Base-by-base conservation (phyloP, 2,329 filamentous ascomycete genomes). In the Colletotrichum sp. region DNA sequence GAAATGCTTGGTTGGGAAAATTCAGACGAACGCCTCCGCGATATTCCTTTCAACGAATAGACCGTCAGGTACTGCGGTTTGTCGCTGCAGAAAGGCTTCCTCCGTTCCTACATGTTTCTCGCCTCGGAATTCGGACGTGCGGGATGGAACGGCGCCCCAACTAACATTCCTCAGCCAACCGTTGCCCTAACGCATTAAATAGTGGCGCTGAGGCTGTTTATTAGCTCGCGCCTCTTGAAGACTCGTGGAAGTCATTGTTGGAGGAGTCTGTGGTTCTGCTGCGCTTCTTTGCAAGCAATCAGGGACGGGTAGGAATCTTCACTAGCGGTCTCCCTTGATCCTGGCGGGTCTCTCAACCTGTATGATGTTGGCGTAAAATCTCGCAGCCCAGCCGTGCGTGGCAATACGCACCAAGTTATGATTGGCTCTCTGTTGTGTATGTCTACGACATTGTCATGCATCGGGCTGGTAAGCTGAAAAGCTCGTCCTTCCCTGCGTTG, bases 361-460 rank as follows among this genome's bases (percentile, higher is more conserved):
- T 36, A 43, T 63, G n/a, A 27, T 24, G 13, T 38, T 36, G 47
- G 31, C 31, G 43, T 18, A n/a, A 21, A 18, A 63, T 58, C 68
- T 51, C 43, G 24, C 51, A 54, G 43, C 24, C 27, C 59, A 24
- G 54, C 51, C 21, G 33, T 63, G 36, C 18, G 34, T 64, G 67
- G 54, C 61, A 15, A 59, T 33, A 13, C 13, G 16, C 16, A 15
- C 18, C 18, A 24, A 12, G 47, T 21, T 27, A 5, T 73, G 27
- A n/a, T 47, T 61, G 24, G 54, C 36, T 24, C 54, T 29, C 63
- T 63, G 18, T 62, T 43, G 43, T 73, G 62, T 47, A n/a, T 73
- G 72, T 73, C 72, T 72, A 67, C 55, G 62, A 73, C 68, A 73
- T 71, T 66, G 5, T 29, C 68, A 38, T 47, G 63, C 63, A 54